Percentiles rank a stretch among this genome's conserved stretches.
phyloP scores from a whole-genome alignment of 1,139 yeast genomes.

The Scheffersomyces lignicola region DNA sequence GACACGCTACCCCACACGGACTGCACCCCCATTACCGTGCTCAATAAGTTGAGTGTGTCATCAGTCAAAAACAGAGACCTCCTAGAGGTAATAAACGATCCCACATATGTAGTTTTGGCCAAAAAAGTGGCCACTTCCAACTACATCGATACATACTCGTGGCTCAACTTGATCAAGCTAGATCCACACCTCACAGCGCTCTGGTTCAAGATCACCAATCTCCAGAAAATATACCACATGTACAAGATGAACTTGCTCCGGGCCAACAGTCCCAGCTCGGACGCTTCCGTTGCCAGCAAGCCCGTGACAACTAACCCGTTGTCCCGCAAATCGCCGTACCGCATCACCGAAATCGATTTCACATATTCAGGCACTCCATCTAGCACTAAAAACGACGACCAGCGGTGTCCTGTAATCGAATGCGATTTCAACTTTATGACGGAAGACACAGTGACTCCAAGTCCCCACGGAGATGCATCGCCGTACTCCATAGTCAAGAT shows the following conservation, averaged over 20 bases:
- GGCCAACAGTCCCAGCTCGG: slow-evolving; percentile 7
- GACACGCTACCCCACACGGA: slow-evolving; percentile 6
- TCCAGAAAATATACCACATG: slow-evolving; percentile 42
- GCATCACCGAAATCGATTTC: slow-evolving; percentile 25
- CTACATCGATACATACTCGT: slow-evolving; percentile 25
- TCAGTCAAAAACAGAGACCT: slow-evolving; percentile 13
- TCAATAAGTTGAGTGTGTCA: slow-evolving; percentile 18
- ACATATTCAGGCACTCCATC: slow-evolving; percentile 19
- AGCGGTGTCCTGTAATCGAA: slow-evolving; percentile 42
- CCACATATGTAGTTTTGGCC: slow-evolving; percentile 5
- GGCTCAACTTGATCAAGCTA: slow-evolving; percentile 41
- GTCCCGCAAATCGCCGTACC: slow-evolving; percentile 13
- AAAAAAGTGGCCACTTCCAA: slow-evolving; percentile 2
- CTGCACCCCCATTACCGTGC: slow-evolving; percentile 11
- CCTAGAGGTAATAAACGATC: slow-evolving; percentile 21
- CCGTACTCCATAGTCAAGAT: background rate
- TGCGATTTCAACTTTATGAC: slow-evolving; percentile 41
- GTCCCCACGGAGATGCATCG: slow-evolving; percentile 6
- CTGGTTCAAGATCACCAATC: slow-evolving; percentile 42
- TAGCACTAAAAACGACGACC: slow-evolving; percentile 7
- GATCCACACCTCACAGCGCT: slow-evolving; percentile 44
- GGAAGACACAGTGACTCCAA: slow-evolving; percentile 20
- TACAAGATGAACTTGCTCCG: slow-evolving; percentile 30
- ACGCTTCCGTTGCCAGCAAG: slow-evolving; percentile 5
- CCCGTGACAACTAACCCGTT: slow-evolving; percentile 7